Percentiles rank a stretch among this genome's conserved stretches.
phyloP scores from a whole-genome alignment of 495 filamentous ascomycete genomes.

The Lophiostoma macrostomum region DNA sequence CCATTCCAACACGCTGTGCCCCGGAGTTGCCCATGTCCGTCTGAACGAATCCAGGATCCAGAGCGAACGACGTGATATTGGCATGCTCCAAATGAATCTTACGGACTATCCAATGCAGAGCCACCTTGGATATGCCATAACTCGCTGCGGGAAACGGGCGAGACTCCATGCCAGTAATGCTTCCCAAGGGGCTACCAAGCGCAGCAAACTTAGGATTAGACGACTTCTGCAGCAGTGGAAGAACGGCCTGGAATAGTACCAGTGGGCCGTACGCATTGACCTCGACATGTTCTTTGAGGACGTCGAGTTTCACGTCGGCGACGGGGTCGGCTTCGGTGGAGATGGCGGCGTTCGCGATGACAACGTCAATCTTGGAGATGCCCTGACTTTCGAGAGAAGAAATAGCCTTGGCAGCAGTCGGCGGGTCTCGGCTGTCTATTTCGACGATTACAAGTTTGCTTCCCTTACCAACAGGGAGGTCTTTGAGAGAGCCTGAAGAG shows the following conservation, averaged over 20 bases:
- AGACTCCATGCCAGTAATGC: background rate
- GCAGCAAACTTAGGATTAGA: background rate
- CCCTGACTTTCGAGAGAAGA: background rate
- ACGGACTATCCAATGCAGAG: constrained; percentile 42
- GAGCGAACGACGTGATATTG: constrained; percentile 36
- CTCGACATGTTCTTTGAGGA: background rate
- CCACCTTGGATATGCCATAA: constrained; percentile 45
- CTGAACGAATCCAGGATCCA: constrained; percentile 43
- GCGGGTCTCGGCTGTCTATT: background rate
- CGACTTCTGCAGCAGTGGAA: background rate
- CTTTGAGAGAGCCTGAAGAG: background rate
- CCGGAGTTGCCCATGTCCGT: constrained; percentile 21
- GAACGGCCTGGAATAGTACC: constrained; percentile 1
- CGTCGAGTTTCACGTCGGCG: background rate
- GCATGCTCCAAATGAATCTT: constrained; percentile 44
- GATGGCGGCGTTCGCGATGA: constrained; percentile 17
- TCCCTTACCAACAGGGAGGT: constrained; percentile 1
- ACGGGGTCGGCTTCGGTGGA: background rate
- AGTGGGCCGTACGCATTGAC: background rate
- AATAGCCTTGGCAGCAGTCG: constrained; percentile 1
- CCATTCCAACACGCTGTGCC: constrained; percentile 5
- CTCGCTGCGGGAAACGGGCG: background rate
- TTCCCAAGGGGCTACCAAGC: background rate
- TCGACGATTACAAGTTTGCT: constrained; percentile 3
- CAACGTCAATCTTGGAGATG: constrained; percentile 6